Evolutionary conservation across 768 basidiomycete species (phyloP).

Genomic region (Suillus ampliporus): DNA sequence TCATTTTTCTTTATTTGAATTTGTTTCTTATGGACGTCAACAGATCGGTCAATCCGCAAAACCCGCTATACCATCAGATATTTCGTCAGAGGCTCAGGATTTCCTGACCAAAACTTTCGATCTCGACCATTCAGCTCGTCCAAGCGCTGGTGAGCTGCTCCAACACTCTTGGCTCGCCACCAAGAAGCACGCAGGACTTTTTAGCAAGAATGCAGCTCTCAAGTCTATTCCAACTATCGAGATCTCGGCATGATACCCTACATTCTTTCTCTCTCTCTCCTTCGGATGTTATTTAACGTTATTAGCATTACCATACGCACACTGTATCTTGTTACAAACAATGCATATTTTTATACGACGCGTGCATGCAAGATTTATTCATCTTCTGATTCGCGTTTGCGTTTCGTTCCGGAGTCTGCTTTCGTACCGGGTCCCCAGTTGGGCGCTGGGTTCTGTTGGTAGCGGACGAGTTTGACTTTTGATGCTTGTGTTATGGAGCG

Average conservation of each 20-base stretch:
- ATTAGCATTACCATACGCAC: background rate
- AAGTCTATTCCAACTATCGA: slow-evolving; percentile 35
- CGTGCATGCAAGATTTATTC: slow-evolving; percentile 6
- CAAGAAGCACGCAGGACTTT: slow-evolving; percentile 38
- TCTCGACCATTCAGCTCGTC: slow-evolving; percentile 78
- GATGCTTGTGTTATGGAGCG: slow-evolving; percentile 62
- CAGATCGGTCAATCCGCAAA: slow-evolving; percentile 93
- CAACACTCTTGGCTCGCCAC: slow-evolving; percentile 71
- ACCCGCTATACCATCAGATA: slow-evolving; percentile 90
- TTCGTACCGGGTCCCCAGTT: slow-evolving; percentile 92
- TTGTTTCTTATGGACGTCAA: background rate
- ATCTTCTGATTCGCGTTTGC: slow-evolving; percentile 27
- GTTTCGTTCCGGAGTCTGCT: slow-evolving; percentile 49
- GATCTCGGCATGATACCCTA: slow-evolving; percentile 27
- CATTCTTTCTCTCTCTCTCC: background rate
- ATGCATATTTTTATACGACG: slow-evolving; percentile 2
- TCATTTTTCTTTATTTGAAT: slow-evolving; percentile 5
- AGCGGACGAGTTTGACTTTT: slow-evolving; percentile 81
- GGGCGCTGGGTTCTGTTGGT: slow-evolving; percentile 88
- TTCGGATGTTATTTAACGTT: slow-evolving; percentile 4
- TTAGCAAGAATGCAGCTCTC: slow-evolving; percentile 28
- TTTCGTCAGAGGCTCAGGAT: slow-evolving; percentile 85
- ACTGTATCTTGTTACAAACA: slow-evolving; percentile 1
- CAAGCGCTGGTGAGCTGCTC: slow-evolving; percentile 77
- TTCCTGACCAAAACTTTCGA: slow-evolving; percentile 90